Evolutionary conservation across 2,329 filamentous ascomycete genomes (phyloP), one percentile per base, ranked within the genome.

Genomic region (Fusarium secorum): DNA sequence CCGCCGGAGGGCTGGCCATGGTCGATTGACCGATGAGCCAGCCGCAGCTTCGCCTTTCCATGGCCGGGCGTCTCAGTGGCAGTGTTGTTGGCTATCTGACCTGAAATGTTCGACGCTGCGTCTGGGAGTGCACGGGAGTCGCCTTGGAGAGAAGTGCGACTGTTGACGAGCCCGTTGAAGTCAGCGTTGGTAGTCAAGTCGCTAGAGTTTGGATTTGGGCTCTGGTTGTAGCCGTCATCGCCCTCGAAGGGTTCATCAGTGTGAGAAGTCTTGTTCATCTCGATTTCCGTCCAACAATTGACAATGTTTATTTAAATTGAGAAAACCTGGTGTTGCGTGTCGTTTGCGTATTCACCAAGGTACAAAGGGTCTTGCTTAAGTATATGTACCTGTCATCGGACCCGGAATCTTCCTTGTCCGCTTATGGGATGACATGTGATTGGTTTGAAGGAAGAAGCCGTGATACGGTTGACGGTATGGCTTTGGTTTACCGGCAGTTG

Each of bases 151-250:
- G 11, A 14, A 14, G 17, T 10, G 7, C 42, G 42, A 15, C 11
- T 45, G 24, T 45, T 45, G 42, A 45, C 42, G 18, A 45, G 24
- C 18, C 42, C 42, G 42, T 45, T 45, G 24, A 45, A 45, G 24
- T 45, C 42, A 45, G 42, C 42, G 42, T 45, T 45, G 42, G 42
- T 45, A 3, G 42, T 45, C 42, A 45, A 28, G 42, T 45, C 42
- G 24, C 42, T 45, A 14, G 42, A 45, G 18, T 45, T 45, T 45
- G 42, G 42, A 5, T 45, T 45, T 0, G 42, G 42, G 42, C 42
- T 45, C 42, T 45, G 42, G 18, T 45, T 45, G 24, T 45, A 45
- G 42, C 42, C 42, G 42, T 45, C 42, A 45, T 45, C 42, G 18
- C 42, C 42, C 42, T 45, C 42, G 28, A 45, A 45, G 18, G 42